Conservation (phyloP, 2,329 filamentous ascomycete genomes). For the Penicillium sp. region DNA sequence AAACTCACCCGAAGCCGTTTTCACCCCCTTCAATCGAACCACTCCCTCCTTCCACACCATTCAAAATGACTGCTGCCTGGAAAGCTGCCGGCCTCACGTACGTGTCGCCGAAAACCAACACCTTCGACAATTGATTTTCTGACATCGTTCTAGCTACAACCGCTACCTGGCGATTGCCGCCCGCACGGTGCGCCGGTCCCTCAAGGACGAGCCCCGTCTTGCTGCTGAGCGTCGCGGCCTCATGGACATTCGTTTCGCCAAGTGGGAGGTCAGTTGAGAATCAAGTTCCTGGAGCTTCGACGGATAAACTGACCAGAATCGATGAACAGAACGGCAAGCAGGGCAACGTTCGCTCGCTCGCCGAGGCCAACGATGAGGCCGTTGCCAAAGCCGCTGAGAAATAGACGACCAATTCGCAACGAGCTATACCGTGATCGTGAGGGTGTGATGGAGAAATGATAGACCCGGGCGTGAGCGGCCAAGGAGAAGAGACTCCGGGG, state of each 20-base stretch:
- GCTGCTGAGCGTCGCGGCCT: slow-evolving; percentile 84
- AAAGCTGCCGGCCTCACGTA: slow-evolving; percentile 97
- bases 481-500: slow-evolving; percentile 7
- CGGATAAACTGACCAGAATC: slow-evolving; percentile 32
- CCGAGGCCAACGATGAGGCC: slow-evolving; percentile 53
- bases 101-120: slow-evolving; percentile 36
- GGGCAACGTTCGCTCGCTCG: slow-evolving; percentile 76
- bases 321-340: slow-evolving; percentile 84
- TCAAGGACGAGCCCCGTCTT: slow-evolving; percentile 93
- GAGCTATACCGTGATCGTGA: slow-evolving; percentile 2
- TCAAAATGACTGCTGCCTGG: slow-evolving; percentile 95
- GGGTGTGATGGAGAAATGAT: slow-evolving; percentile 19
- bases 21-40: slow-evolving; percentile 31
- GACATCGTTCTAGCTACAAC: slow-evolving; percentile 77
- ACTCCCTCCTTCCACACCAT: slow-evolving; percentile 25
- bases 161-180: slow-evolving; percentile 96
- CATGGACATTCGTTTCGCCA: slow-evolving; percentile 84
- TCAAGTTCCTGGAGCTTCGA: not conserved
- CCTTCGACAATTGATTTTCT: slow-evolving; percentile 26
- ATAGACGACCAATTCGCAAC: slow-evolving; percentile 29
- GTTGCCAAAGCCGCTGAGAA: slow-evolving; percentile 46
- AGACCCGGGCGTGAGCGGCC: slow-evolving; percentile 19
- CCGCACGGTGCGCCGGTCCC: slow-evolving; percentile 90
- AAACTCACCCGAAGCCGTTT: slow-evolving; percentile 32
- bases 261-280: slow-evolving; percentile 75